Evolutionary conservation across 352 stramenopile species (phyloP), one percentile per base, ranked within the genome.

Genomic region (Discostella stelligera): DNA sequence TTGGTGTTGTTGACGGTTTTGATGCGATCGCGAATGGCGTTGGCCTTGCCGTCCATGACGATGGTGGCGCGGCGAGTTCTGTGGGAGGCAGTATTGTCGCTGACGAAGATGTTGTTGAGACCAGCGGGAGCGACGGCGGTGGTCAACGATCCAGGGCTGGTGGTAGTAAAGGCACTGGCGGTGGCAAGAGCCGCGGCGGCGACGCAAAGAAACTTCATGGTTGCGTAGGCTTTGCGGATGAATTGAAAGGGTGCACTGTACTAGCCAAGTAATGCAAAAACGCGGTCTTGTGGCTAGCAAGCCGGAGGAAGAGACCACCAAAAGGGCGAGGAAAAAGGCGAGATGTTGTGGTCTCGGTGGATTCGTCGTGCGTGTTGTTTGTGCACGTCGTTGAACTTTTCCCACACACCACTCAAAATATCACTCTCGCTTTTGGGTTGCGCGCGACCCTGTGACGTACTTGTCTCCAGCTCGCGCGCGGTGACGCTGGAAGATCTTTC

Each of bases 1-100:
- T 93, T 89, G 6, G 93, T 96, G 83, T 95, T 96, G 66, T 95
- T 94, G 0, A 96, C 90, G 58, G 81, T 84, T 1, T 56, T 65
- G 58, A 94, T 94, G 64, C 89, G 87, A 72, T 94, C 86, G 78
- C 89, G 88, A 65, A 94, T 92, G 52, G 85, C 87, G 58, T 91
- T 92, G 39, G 84, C 80, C 66, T 92, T 92, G 74, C 87, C 87
- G 70, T 90, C 84, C 75, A 84, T 83, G 30, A 92, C 87, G 79
- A 92, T 88, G 50, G 87, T 92, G 27, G 82, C 71, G 56, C 73
- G 56, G 41, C 87, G 68, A 44, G 74, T 89, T 39, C 75, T 71
- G 69, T 92, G 87, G 54, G 85, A 63, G 69, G 65, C 66, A 9
- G 37, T 9, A 37, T 23, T 48, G 55, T 30, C n/a, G 10, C 11